Conservation (phyloP, 257 asterid species). For the Plantago ovata region DNA sequence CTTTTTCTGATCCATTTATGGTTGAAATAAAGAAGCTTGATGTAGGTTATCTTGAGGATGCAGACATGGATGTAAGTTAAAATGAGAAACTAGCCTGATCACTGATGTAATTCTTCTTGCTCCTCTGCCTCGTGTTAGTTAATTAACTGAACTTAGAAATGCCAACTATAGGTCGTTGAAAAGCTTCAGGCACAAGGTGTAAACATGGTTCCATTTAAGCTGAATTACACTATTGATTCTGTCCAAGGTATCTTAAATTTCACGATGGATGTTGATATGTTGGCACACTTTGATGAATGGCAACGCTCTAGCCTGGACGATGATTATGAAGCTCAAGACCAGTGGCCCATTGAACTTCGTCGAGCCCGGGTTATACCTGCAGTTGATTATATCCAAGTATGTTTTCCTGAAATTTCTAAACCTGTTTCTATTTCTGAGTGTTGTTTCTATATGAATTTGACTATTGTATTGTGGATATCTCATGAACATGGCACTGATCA, state of each 20-base stretch:
- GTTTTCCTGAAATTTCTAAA: neutral
- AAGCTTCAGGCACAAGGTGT: conserved; percentile 74
- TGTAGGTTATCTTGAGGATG: conserved; percentile 92
- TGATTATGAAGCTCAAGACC: conserved; percentile 89
- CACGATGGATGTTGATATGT: conserved; percentile 93
- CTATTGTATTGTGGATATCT: neutral
- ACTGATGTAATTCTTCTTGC: neutral
- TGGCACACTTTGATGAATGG: conserved; percentile 95
- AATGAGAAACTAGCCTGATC: neutral
- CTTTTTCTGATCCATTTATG: conserved; percentile 62
- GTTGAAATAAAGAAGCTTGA: conserved; percentile 68
- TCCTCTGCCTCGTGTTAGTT: neutral
- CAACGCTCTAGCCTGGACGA: conserved; percentile 73
- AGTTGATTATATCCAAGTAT: conserved; percentile 86
- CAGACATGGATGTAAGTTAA: conserved; percentile 78
- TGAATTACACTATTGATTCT: conserved; percentile 71
- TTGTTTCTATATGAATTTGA: neutral
- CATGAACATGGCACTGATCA: no score
- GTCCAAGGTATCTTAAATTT: conserved; percentile 93
- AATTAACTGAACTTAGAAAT: neutral
- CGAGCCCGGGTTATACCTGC: conserved; percentile 89
- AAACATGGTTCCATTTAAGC: conserved; percentile 71
- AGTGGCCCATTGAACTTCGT: conserved; percentile 94
- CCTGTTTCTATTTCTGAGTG: neutral
- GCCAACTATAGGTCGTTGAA: conserved; percentile 53